phyloP scores from a whole-genome alignment of 306 rosid species.

The Sphenostylis stenocarpa region DNA sequence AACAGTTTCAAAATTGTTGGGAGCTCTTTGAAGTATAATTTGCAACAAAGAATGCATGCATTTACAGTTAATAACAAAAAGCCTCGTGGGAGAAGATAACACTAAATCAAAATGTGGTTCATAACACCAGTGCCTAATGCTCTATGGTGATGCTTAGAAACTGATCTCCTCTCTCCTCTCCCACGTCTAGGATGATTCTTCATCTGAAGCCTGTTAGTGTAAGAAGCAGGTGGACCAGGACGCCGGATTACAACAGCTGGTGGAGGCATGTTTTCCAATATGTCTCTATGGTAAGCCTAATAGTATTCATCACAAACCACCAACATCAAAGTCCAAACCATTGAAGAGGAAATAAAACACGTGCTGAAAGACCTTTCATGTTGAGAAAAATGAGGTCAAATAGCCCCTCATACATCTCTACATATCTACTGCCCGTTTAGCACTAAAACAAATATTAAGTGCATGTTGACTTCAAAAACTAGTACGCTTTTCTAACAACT shows the following conservation, averaged over 20 bases:
- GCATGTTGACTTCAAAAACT: background rate
- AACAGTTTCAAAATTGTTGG: constrained; percentile 49
- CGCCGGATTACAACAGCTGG: constrained; percentile 41
- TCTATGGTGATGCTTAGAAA: constrained; percentile 70
- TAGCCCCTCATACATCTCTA: background rate
- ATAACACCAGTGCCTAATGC: constrained; percentile 48
- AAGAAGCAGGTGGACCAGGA: constrained; percentile 38
- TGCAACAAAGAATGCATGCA: constrained; percentile 48
- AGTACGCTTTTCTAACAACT: constrained; percentile 11
- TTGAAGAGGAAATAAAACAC: background rate
- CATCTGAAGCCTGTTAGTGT: constrained; percentile 38
- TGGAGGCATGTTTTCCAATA: constrained; percentile 82
- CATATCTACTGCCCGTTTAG: background rate
- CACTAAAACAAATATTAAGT: background rate
- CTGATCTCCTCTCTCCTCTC: constrained; percentile 57
- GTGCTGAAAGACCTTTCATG: background rate
- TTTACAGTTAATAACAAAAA: constrained; percentile 44
- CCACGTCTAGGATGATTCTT: constrained; percentile 60
- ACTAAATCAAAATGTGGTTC: constrained; percentile 46
- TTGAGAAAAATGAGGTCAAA: background rate
- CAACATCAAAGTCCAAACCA: constrained; percentile 5
- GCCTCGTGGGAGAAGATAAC: background rate
- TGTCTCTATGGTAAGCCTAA: constrained; percentile 81
- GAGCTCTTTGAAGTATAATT: constrained; percentile 49
- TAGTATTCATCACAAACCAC: constrained; percentile 25